Evolutionary conservation across 2,329 filamentous ascomycete species (phyloP).

Genomic region (Fusarium brachygibbosum): DNA sequence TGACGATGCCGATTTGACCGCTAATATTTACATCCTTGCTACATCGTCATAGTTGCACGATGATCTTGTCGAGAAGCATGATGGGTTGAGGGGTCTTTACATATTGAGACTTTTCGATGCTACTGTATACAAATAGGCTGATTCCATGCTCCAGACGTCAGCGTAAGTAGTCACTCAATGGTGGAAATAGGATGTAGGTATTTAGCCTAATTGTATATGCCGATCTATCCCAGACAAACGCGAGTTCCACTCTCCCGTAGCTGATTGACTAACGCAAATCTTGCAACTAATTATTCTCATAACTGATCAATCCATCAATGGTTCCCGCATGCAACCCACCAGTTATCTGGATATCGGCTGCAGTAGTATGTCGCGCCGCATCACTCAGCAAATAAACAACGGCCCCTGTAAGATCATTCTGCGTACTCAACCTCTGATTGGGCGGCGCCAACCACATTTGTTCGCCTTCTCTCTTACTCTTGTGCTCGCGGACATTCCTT

Average conservation of each 20-base stretch:
- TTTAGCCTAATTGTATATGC: conserved; percentile 20
- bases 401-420: conserved; percentile 59
- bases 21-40: conserved; percentile 10
- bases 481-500: conserved; percentile 49
- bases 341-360: conserved; percentile 60
- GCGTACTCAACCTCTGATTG: conserved; percentile 55
- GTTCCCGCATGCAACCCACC: conserved; percentile 59
- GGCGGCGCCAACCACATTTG: conserved; percentile 58
- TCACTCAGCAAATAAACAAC: conserved; percentile 61
- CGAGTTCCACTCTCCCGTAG: not conserved
- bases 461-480: conserved; percentile 53
- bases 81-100: conserved; percentile 10
- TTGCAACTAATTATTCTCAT: conserved; percentile 39
- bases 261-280: too few species aligned
- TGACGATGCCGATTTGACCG: conserved; percentile 21
- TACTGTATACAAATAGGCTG: conserved; percentile 12
- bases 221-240: not conserved
- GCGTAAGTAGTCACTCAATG: not conserved
- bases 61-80: conserved; percentile 16
- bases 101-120: not conserved
- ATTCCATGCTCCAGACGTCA: not conserved
- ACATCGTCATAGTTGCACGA: conserved; percentile 2
- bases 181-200: not conserved
- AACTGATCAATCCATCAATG: conserved; percentile 55
- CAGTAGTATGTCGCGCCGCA: conserved; percentile 59